A percentile compares a stretch with the other conserved stretches of the same genome.
Conservation (phyloP, 345 rosid genomes). For the Ricinus communis region DNA sequence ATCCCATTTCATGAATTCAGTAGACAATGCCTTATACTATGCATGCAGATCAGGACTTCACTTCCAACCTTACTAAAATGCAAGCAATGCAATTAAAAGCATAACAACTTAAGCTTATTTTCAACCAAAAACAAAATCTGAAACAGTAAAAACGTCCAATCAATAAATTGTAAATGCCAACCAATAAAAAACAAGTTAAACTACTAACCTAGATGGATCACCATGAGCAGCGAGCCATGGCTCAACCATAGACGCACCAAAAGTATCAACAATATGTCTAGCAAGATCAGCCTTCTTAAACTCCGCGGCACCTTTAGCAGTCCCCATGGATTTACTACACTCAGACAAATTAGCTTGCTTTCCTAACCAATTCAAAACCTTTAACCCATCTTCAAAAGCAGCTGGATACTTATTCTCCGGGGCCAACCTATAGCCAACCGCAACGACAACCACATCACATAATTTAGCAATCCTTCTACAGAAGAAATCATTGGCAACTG, state of each 20-base stretch:
- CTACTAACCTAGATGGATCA: conserved; percentile 79
- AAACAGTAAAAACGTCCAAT: background rate
- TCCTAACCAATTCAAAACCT: conserved; percentile 84
- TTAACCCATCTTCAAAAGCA: conserved; percentile 77
- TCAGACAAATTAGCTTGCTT: conserved; percentile 96
- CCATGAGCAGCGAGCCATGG: conserved; percentile 96
- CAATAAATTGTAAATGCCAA: background rate
- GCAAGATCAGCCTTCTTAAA: conserved; percentile 60
- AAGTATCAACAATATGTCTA: conserved; percentile 69
- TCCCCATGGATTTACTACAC: conserved; percentile 75
- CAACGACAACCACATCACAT: conserved; percentile 86
- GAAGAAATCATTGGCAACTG: conserved; percentile 80
- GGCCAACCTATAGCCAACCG: conserved; percentile 88
- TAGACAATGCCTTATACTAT: background rate
- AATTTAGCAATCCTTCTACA: conserved; percentile 75
- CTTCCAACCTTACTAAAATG: background rate
- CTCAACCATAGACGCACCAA: conserved; percentile 90
- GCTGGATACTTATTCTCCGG: conserved; percentile 89
- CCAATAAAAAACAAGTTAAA: background rate
- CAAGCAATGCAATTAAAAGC: background rate
- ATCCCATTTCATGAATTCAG: background rate
- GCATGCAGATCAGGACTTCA: conserved; percentile 10
- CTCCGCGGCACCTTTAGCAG: conserved; percentile 45
- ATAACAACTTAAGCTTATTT: too few relatives aligned
- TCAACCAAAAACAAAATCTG: background rate